Conservation (phyloP, 495 filamentous ascomycete species). For the Hyaloscypha variabilis region DNA sequence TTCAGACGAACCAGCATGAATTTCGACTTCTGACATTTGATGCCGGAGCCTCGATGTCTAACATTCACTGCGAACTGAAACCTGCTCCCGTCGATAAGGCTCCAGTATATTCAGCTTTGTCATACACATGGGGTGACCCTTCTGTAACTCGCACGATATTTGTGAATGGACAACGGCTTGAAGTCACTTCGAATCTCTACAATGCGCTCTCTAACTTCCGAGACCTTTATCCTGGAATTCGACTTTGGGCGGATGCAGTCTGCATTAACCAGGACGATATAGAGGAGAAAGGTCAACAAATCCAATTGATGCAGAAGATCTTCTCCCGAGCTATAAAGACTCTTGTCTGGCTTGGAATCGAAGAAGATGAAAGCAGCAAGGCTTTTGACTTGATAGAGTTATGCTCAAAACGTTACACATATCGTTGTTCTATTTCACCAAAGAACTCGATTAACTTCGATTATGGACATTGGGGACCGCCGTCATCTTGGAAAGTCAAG, state of each 20-base stretch:
- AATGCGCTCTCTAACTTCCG: background rate
- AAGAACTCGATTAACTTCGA: background rate
- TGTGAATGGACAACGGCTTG: no score
- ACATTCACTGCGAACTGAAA: no score
- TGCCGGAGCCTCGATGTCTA: no score
- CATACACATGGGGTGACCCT: no score
- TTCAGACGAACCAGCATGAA: no score
- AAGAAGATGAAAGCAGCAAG: slow-evolving; percentile 22
- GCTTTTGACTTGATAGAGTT: no score
- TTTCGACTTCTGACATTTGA: no score
- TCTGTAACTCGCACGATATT: no score
- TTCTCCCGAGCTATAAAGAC: slow-evolving; percentile 16
- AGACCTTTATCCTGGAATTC: background rate
- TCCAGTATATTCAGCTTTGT: no score
- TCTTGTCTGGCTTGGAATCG: slow-evolving; percentile 41
- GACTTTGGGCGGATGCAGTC: slow-evolving; percentile 34
- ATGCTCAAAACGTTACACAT: no score
- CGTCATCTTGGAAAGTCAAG: background rate
- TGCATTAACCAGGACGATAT: slow-evolving; percentile 35
- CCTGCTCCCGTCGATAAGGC: no score
- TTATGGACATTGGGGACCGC: background rate
- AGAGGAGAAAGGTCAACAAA: slow-evolving; percentile 23
- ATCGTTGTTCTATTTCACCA: background rate
- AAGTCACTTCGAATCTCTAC: no score
- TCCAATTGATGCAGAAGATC: slow-evolving; percentile 34